These are phyloP conservation scores for Tetracladium setigerum DNA, from an alignment of 495 filamentous ascomycete species.

Conservation along the genomic window DNA sequence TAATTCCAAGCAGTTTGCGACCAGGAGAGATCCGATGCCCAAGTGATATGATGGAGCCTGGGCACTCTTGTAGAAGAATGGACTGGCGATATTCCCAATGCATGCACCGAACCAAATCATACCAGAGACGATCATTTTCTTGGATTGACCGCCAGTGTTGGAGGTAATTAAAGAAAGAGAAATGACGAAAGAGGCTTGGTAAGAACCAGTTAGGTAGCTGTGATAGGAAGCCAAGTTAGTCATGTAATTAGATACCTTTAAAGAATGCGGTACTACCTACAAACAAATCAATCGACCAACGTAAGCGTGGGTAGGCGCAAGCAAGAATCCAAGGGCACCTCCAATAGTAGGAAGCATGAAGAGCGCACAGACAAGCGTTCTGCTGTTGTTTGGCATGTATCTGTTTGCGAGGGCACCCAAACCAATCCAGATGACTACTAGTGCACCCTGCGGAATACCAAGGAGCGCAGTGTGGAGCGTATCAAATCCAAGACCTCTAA, in stretches of 20 bases:
- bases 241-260: no score
- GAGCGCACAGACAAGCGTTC: constrained; percentile 46
- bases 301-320: constrained; percentile 35
- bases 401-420: constrained; percentile 50
- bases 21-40: constrained; percentile 57
- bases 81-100: constrained; percentile 12
- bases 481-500: constrained; percentile 54
- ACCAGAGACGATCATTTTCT: constrained; percentile 13
- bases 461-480: constrained; percentile 39
- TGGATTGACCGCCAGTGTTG: constrained; percentile 17
- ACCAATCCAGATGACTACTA: constrained; percentile 51
- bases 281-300: constrained; percentile 46
- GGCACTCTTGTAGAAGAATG: constrained; percentile 8
- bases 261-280: no score
- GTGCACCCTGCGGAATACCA: constrained; percentile 50
- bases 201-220: constrained; percentile 22
- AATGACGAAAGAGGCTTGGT: constrained; percentile 53
- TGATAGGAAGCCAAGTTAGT: constrained; percentile 27
- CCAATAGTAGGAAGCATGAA: constrained; percentile 49
- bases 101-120: constrained; percentile 8
- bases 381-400: constrained; percentile 42
- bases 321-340: constrained; percentile 46
- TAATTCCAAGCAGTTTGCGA: constrained; percentile 41
- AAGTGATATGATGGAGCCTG: constrained; percentile 50
- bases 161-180: constrained; percentile 49